Evolutionary conservation across 768 basidiomycete genomes (phyloP).

Genomic region (Melanogaster broomeanus): DNA sequence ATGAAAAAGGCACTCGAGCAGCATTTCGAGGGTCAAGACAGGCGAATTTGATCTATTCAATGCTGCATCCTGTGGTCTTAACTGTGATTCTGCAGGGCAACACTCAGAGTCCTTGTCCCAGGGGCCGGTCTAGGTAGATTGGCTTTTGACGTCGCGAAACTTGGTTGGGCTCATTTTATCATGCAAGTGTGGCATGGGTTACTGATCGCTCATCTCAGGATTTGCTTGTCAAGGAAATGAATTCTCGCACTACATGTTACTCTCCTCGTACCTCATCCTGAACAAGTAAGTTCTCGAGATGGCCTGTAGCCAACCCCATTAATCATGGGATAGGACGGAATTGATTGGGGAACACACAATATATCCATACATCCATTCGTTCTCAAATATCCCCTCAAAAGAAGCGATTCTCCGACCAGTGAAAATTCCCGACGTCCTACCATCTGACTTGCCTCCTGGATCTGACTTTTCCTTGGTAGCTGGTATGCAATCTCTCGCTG

Average conservation of each 20-base stretch:
- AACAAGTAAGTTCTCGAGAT: conserved; percentile 59
- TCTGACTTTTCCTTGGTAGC: conserved; percentile 85
- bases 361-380: conserved; percentile 90
- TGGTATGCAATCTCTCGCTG: conserved; percentile 43
- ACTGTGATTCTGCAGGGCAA: conserved; percentile 37
- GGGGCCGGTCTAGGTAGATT: conserved; percentile 89
- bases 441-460: conserved; percentile 64
- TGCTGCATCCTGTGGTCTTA: neutral
- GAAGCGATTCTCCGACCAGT: conserved; percentile 66
- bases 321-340: conserved; percentile 50
- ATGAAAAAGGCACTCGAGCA: conserved; percentile 73
- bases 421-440: conserved; percentile 81
- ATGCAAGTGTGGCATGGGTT: neutral
- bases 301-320: neutral
- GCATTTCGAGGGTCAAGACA: conserved; percentile 56
- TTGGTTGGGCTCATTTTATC: conserved; percentile 50
- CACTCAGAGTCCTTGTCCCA: conserved; percentile 79
- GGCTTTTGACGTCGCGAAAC: conserved; percentile 82
- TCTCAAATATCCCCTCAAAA: conserved; percentile 74
- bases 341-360: conserved; percentile 69
- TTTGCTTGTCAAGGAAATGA: conserved; percentile 94
- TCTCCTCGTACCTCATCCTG: conserved; percentile 84
- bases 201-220: conserved; percentile 45
- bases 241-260: conserved; percentile 94
- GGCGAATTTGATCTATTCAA: conserved; percentile 35